Conservation (phyloP, 176 grass and related monocot species). For the Themeda triandra region DNA sequence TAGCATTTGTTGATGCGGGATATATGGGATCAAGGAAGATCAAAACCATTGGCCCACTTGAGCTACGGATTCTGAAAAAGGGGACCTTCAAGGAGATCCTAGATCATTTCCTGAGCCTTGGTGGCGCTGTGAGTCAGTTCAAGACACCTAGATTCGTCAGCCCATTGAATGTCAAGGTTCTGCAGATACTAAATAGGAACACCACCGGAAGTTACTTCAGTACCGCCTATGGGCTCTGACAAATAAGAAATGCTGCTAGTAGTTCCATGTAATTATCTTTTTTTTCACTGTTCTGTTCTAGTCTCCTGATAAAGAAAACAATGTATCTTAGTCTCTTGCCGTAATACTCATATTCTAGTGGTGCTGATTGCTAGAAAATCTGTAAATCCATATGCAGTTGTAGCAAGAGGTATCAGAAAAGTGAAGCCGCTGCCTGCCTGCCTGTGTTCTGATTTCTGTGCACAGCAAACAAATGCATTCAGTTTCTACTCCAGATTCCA, state of each 20-base stretch:
- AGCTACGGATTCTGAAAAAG: slow-evolving; percentile 70
- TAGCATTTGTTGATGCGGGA: slow-evolving; percentile 76
- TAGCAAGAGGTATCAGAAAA: slow-evolving; percentile 25
- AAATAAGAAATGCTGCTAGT: not conserved
- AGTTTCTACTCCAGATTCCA: not conserved
- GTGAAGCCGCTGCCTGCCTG: not conserved
- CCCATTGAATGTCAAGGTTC: slow-evolving; percentile 50
- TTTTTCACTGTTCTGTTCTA: slow-evolving; percentile 7
- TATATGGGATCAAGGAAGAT: slow-evolving; percentile 80
- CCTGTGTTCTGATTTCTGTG: not conserved
- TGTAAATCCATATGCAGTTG: slow-evolving; percentile 24
- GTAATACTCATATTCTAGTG: slow-evolving; percentile 8
- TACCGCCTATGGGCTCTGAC: slow-evolving; percentile 63
- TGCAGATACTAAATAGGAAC: slow-evolving; percentile 73
- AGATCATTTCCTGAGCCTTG: slow-evolving; percentile 64
- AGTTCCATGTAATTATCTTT: slow-evolving; percentile 37
- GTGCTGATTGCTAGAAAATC: slow-evolving; percentile 11
- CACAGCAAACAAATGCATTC: not conserved
- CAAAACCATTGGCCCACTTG: slow-evolving; percentile 71
- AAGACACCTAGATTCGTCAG: slow-evolving; percentile 80
- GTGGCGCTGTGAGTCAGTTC: slow-evolving; percentile 81
- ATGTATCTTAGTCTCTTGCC: slow-evolving; percentile 1
- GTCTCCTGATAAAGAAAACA: slow-evolving; percentile 43
- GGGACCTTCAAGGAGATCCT: slow-evolving; percentile 90
- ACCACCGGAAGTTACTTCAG: slow-evolving; percentile 61